Evolutionary conservation across 352 stramenopile genomes (phyloP).

Genomic region (Globisporangium paroecandrum): DNA sequence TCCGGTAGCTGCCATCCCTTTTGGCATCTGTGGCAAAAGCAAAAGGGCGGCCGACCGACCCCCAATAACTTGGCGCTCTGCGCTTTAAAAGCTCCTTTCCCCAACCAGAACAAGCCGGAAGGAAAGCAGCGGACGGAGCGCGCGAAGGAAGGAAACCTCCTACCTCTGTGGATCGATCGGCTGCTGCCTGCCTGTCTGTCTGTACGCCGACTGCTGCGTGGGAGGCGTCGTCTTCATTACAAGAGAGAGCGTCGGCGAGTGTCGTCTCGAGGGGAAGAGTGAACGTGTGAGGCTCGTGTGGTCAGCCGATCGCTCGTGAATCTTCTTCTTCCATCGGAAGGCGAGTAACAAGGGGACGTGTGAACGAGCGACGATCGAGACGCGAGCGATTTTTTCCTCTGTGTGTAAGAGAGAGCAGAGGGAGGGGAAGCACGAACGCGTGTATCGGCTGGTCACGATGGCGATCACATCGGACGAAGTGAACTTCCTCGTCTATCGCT

Average conservation of each 20-base stretch:
- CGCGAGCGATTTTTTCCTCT: neutral
- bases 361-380: neutral
- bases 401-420: neutral
- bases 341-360: neutral
- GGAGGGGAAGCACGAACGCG: neutral
- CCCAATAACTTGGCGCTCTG: conserved; percentile 7
- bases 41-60: conserved; percentile 11
- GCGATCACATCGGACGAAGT: conserved; percentile 95
- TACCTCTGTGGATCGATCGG: neutral
- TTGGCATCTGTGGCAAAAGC: conserved; percentile 1
- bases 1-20: neutral
- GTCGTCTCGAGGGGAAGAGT: neutral
- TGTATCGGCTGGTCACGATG: conserved; percentile 37
- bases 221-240: neutral
- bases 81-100: conserved; percentile 11
- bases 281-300: neutral
- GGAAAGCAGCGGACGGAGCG: neutral
- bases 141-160: conserved; percentile 13
- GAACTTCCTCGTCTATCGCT: conserved; percentile 98
- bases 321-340: neutral
- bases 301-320: neutral
- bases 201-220: neutral
- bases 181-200: neutral
- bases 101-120: conserved; percentile 6
- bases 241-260: neutral